Conservation (phyloP, 2,329 filamentous ascomycete genomes). For the Botrytis medusae region DNA sequence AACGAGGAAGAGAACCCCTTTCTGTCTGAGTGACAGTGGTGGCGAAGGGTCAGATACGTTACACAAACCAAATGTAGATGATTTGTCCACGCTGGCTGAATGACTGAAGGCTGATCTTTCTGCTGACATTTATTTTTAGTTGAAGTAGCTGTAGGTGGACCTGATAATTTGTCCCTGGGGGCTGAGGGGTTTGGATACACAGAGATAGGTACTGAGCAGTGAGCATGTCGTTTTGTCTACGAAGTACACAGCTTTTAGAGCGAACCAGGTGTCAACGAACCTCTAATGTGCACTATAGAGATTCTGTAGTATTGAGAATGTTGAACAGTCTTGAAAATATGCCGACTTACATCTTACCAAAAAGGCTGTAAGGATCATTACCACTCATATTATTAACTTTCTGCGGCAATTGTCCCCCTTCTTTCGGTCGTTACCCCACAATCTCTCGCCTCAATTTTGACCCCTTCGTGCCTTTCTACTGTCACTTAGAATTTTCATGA, state of each 20-base stretch:
- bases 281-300: background rate
- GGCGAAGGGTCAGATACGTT: background rate
- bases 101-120: background rate
- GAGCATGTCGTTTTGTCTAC: background rate
- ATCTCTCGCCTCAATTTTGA: background rate
- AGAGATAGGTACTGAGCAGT: background rate
- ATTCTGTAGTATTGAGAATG: background rate
- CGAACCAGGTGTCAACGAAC: background rate
- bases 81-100: background rate
- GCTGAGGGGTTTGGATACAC: background rate
- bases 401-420: background rate
- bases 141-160: background rate
- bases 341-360: background rate
- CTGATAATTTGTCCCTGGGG: background rate
- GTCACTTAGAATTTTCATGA: background rate
- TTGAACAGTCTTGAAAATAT: background rate
- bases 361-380: background rate
- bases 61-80: background rate
- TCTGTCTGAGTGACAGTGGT: background rate
- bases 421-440: conserved; percentile 3
- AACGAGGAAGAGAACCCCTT: background rate
- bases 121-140: background rate
- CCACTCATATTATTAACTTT: background rate
- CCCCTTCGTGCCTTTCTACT: background rate
- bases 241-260: background rate